A percentile compares a stretch with the other conserved stretches of the same genome.
phyloP scores from a whole-genome alignment of 257 asterid species.

The Solanum tarapatanum region DNA sequence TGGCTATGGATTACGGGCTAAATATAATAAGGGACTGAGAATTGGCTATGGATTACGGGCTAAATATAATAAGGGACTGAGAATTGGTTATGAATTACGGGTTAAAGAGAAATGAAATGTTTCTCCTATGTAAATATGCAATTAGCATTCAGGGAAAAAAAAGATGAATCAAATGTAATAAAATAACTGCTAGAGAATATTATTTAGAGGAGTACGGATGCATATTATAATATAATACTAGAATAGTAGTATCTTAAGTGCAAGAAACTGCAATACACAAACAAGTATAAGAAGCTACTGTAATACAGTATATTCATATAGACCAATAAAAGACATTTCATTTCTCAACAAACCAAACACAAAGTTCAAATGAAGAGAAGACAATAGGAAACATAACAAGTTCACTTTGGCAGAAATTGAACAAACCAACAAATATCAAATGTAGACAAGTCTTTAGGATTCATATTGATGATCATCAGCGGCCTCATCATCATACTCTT shows the following conservation, averaged over 20 bases:
- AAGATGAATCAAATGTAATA: neutral
- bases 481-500: conserved; percentile 34
- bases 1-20: no score
- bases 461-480: conserved; percentile 33
- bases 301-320: neutral
- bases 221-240: neutral
- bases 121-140: neutral
- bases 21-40: neutral
- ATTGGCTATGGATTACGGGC: no score
- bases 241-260: neutral
- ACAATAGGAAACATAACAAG: neutral
- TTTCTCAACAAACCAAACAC: neutral
- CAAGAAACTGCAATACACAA: neutral
- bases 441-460: conserved; percentile 1
- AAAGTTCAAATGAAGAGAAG: neutral
- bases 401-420: neutral
- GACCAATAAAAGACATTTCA: neutral
- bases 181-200: neutral
- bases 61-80: no score
- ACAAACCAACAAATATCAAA: neutral
- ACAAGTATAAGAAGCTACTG: neutral
- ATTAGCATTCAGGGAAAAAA: neutral
- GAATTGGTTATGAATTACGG: no score
- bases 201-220: neutral
- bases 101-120: neutral